Base-by-base conservation (phyloP, 2,329 filamentous ascomycete species). In the Verticillium nonalfalfae region DNA sequence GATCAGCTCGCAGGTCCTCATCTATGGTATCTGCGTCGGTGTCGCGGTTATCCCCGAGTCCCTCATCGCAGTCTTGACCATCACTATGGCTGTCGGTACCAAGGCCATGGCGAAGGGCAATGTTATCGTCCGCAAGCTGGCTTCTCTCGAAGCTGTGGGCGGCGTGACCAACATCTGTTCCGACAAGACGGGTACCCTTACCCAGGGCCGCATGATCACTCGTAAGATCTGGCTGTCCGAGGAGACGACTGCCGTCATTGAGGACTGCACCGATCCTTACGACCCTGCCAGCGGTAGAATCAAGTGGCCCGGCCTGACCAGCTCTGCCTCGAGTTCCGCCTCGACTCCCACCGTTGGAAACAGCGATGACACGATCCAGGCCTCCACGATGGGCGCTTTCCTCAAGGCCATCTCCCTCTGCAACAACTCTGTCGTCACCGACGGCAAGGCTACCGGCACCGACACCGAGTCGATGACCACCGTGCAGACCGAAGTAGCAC, bases 151-250 rank as follows among this genome's bases (percentile, higher is more conserved):
- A 68, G 86, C 87, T 15, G 81, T 90, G 50, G 87, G 87, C 57
- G 86, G 85, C 60, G 86, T 90, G n/a, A 89, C 85, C 64, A 85
- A 87, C 66, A 87, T 90, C 64, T 89, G 86, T 73, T 88, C 85
- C 45, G 87, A 89, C 78, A 89, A 90, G 75, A 90, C 87, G 4
- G 87, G 88, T 54, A 90, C 87, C 1, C 75, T 88, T 57, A 87
- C 85, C 7, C 84, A 86, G 67, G 83, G 86, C 64, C 86, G 86
- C 70, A 89, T 89, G 86, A 83, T 88, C 55, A 82, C 84, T 21
- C 80, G 81, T 60, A 86, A 85, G 69, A 80, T 86, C 15, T 88
- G 84, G 82, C 78, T 89, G 13, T 80, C 80, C 18, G 81, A 79
- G 26, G 79, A 81, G 31, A 78, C 83, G 13, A 78, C 76, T 31